Base-by-base conservation (phyloP, 129 eudicot species). In the Rutidosis leptorrhynchoides region DNA sequence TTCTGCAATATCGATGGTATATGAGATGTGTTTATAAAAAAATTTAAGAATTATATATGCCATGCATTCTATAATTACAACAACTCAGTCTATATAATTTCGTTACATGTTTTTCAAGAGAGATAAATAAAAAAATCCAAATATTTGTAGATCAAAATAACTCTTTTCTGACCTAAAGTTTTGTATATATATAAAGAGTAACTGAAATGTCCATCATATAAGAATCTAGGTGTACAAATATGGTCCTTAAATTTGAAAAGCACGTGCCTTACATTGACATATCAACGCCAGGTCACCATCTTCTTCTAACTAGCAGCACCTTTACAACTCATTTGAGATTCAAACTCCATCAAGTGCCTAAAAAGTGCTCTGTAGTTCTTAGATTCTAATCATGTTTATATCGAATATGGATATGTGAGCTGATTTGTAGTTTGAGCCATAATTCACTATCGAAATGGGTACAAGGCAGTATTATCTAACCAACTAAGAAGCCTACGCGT, bases 251-350 rank as follows among this genome's bases (percentile, higher is more conserved):
- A 51, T 51, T 45, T 61, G 12, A 67, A 60, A 26, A 69, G 55
- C 79, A 74, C 60, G 79, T 74, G 79, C 56, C 27, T 29, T 67
- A 67, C 59, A 67, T 74, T 67, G 79, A 67, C 79, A 46, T 74
- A 74, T 74, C 62, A 67, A 65, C 54, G 59, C 68, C 54, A 74
- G 35, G 64, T 74, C 79, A 74, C 68, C 79, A 74, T 67, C 79
- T 32, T 74, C 68, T 45, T 71, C 56, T 64, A 52, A 25, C 61
- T 67, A 35, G 67, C 60, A 32, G 29, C 51, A 45, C 67, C 73
- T 74, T 45, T 46, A 67, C 56, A 51, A 27, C 62, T 58, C 62
- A 35, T 48, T 42, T n/a, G 30, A 55, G 11, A 35, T 37, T 30
- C 62, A 65, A 42, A 22, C 65, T 42, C 33, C 20, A 45, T 57